Evolutionary conservation across 75 land plant genomes (phyloP).

Genomic region (Sequoia sempervirens): DNA sequence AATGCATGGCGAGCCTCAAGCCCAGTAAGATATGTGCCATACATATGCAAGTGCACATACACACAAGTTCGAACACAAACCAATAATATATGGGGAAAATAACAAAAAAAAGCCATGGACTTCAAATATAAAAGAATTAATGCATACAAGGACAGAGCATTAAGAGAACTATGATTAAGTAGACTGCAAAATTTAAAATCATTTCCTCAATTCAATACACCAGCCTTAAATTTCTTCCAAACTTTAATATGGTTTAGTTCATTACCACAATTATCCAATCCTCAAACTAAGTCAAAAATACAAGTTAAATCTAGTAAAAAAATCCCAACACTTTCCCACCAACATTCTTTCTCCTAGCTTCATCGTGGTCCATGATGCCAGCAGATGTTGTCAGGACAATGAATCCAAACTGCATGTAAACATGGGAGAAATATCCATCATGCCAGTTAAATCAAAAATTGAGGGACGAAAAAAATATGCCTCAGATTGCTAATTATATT

Average conservation of each 20-base stretch:
- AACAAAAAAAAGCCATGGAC: background rate
- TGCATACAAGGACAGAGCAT: background rate
- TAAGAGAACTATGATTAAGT: background rate
- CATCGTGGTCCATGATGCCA: conserved; percentile 74
- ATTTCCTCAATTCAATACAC: background rate
- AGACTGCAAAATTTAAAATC: background rate
- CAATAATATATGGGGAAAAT: background rate
- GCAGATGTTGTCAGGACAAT: conserved; percentile 67
- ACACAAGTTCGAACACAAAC: background rate
- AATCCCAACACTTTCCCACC: conserved; percentile 66
- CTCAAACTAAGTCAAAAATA: background rate
- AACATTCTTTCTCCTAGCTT: conserved; percentile 64
- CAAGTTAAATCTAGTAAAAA: conserved; percentile 27
- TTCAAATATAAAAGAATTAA: background rate
- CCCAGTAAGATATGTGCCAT: no score
- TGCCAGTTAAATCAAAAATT: background rate
- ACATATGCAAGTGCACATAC: background rate
- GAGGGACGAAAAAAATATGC: background rate
- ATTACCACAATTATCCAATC: background rate
- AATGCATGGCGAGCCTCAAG: background rate
- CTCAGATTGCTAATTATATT: background rate
- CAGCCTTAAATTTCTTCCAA: background rate
- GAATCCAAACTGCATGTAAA: conserved; percentile 50
- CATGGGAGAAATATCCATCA: background rate
- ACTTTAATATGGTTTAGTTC: background rate